Conservation (phyloP, 352 stramenopile genomes). For the Phytophthora lateralis region DNA sequence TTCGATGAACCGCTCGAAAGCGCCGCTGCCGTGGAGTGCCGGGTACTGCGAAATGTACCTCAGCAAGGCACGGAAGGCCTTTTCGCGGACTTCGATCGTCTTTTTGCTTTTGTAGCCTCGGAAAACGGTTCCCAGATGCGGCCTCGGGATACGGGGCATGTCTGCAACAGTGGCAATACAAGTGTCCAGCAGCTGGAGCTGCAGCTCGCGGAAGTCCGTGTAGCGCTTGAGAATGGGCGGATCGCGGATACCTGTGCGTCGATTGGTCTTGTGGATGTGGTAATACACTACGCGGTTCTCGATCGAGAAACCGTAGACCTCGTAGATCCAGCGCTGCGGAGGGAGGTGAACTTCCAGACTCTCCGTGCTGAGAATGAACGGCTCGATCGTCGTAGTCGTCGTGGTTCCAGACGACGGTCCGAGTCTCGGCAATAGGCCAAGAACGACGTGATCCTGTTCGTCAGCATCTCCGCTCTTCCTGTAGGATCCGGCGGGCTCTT, state of each 20-base stretch:
- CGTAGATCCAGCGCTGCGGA: slow-evolving; percentile 32
- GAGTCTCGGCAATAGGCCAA: slow-evolving; percentile 7
- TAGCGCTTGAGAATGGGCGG: slow-evolving; percentile 46
- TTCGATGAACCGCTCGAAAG: slow-evolving; percentile 53
- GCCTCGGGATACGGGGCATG: slow-evolving; percentile 39
- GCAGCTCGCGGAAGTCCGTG: slow-evolving; percentile 52
- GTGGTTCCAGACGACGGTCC: slow-evolving; percentile 1
- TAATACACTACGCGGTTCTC: slow-evolving; percentile 46
- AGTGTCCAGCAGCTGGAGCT: slow-evolving; percentile 37
- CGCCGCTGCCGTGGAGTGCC: slow-evolving; percentile 37
- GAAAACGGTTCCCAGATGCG: slow-evolving; percentile 39
- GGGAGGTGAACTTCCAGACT: slow-evolving; percentile 15
- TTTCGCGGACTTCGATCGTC: slow-evolving; percentile 47
- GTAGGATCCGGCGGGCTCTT: neutral
- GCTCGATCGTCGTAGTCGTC: slow-evolving; percentile 22
- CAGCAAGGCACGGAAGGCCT: slow-evolving; percentile 46
- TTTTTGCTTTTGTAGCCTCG: slow-evolving; percentile 44
- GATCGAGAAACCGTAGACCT: slow-evolving; percentile 43
- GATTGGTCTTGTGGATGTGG: slow-evolving; percentile 42
- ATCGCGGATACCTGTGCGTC: slow-evolving; percentile 25
- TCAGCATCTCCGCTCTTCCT: slow-evolving; percentile 13
- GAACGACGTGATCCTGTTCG: neutral
- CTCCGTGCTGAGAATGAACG: slow-evolving; percentile 16
- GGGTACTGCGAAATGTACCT: slow-evolving; percentile 43
- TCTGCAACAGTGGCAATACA: slow-evolving; percentile 21